Evolutionary conservation across 2,329 filamentous ascomycete species (phyloP).

Genomic region (Cladophialophora exuberans): DNA sequence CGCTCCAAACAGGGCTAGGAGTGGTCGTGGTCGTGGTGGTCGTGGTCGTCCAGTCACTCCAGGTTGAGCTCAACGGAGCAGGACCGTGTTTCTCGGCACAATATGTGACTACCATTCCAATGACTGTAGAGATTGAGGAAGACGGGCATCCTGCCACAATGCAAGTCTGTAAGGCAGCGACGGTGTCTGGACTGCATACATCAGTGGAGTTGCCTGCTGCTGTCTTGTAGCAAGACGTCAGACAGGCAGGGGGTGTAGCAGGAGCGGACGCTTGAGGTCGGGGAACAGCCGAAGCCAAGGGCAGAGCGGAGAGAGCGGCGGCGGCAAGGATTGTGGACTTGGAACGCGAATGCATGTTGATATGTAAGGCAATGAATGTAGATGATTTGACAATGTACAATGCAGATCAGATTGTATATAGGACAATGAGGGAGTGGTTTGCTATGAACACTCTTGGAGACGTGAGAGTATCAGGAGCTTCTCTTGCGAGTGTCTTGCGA

Average conservation of each 20-base stretch:
- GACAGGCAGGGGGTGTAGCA: background rate
- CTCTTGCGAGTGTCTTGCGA: conserved; percentile 4
- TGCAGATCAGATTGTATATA: background rate
- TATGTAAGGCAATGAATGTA: background rate
- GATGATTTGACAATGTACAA: background rate
- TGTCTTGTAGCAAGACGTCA: background rate
- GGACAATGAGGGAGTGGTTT: background rate
- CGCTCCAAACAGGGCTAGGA: background rate
- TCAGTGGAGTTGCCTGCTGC: background rate
- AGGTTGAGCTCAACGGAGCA: background rate
- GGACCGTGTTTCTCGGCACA: conserved; percentile 5
- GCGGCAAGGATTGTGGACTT: conserved; percentile 12
- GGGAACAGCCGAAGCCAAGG: conserved; percentile 7
- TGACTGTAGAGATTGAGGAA: background rate
- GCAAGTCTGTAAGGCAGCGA: conserved; percentile 5
- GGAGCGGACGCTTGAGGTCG: background rate
- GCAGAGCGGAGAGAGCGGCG: conserved; percentile 6
- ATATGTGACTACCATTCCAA: background rate
- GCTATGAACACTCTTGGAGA: background rate
- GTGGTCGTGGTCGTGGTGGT: conserved; percentile 1
- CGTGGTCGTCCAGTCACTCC: background rate
- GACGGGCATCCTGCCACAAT: background rate
- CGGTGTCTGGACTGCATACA: conserved; percentile 5
- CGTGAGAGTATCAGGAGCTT: background rate
- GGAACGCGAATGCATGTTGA: conserved; percentile 15